phyloP scores from a whole-genome alignment of 768 basidiomycete species.

The Holtermannia corniformis region DNA sequence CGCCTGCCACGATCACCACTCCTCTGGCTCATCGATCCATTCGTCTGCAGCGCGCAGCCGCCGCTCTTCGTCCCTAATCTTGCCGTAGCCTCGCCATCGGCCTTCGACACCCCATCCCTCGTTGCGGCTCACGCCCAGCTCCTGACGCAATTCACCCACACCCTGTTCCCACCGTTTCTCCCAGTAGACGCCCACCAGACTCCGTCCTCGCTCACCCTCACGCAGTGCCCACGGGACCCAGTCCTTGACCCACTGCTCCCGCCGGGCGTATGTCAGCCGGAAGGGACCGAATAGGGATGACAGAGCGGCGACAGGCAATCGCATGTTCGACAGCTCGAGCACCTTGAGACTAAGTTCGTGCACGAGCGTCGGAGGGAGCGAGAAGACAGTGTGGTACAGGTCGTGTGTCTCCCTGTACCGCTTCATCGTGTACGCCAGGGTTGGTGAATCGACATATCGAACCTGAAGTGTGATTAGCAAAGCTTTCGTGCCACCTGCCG shows the following conservation, averaged over 20 bases:
- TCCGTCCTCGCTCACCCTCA: conserved; percentile 64
- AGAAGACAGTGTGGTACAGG: conserved; percentile 86
- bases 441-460: conserved; percentile 86
- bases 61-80: conserved; percentile 55
- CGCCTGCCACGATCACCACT: too few species aligned
- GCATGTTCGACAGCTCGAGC: conserved; percentile 87
- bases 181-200: conserved; percentile 88
- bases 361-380: conserved; percentile 77
- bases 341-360: conserved; percentile 90
- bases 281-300: conserved; percentile 71
- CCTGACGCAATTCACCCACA: conserved; percentile 68
- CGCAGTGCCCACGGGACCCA: conserved; percentile 88
- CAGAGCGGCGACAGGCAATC: conserved; percentile 75
- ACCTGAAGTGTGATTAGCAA: conserved; percentile 50
- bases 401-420: conserved; percentile 97
- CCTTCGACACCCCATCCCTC: conserved; percentile 59
- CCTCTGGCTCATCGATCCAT: conserved; percentile 36
- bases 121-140: conserved; percentile 56
- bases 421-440: conserved; percentile 95
- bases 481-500: not conserved
- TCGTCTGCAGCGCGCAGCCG: conserved; percentile 43
- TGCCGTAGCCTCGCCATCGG: conserved; percentile 58
- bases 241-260: conserved; percentile 58
- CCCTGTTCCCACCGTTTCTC: conserved; percentile 85
- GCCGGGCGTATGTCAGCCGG: conserved; percentile 52